Base-by-base conservation (phyloP, 768 basidiomycete genomes). In the Lactarius sp. region DNA sequence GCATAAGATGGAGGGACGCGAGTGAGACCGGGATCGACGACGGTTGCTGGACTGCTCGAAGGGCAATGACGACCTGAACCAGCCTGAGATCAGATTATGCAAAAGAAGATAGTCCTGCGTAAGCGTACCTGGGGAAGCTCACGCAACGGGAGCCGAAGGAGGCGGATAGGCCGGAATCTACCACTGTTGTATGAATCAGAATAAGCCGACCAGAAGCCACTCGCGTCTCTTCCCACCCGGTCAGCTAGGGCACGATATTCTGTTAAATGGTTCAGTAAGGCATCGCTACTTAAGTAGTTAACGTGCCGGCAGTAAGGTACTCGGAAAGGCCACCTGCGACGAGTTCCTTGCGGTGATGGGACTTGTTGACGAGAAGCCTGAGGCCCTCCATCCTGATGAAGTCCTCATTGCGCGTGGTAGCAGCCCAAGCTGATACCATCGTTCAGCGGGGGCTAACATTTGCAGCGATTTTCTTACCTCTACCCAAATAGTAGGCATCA, bases 361-460 rank as follows among this genome's bases (percentile, higher is more conserved):
- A 70, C 46, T 81, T 73, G 67, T 74, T 76, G 7, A 88, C 81
- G 12, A 83, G 71, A 58, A 77, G 77, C 59, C 87, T 85, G 67
- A 88, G 73, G n/a, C 90, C 90, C 69, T 86, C 79, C 73, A 84
- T 81, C 27, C 78, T 78, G 53, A 90, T 73, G 64, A 81, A 91
- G 64, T 88, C 81, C 0, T 77, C 59, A 70, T 90, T 76, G 57
- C 75, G 83, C 18, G 84, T 86, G 3, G 87, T 90, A 2, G 89
- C 89, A 36, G 85, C 87, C 87, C 87, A 92, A 6, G 85, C 84
- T 79, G 51, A 27, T 56, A 60, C 41, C 4, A 44, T 7, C 4
- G 31, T 5, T 37, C 34, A 34, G n/a, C 2, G 16, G 20, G 12
- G 4, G 1, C 37, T 14, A 14, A 27, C 13, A 27, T 13, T 10